phyloP scores from a whole-genome alignment of 2,329 filamentous ascomycete species.

The Xylariaceae sp. region DNA sequence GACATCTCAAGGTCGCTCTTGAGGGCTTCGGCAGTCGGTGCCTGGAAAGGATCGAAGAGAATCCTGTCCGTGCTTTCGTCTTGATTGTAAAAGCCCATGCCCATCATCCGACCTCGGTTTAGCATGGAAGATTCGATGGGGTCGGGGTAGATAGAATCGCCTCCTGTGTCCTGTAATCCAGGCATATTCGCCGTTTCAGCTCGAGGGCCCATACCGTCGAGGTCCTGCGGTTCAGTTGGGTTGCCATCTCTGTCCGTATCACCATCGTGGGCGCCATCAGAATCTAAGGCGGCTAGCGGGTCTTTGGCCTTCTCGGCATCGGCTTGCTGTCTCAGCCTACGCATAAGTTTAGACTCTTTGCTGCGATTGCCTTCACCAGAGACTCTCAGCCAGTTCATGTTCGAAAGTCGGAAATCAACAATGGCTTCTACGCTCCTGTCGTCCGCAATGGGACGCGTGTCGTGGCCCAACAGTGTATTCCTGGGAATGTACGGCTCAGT shows the following conservation, averaged over 20 bases:
- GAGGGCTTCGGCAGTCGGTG: conserved; percentile 43
- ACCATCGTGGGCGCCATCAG: conserved; percentile 29
- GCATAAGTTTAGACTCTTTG: conserved; percentile 53
- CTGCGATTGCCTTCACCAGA: conserved; percentile 54
- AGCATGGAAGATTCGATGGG: conserved; percentile 45
- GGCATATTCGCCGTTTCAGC: conserved; percentile 32
- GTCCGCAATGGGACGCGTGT: conserved; percentile 86
- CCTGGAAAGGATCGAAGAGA: conserved; percentile 54
- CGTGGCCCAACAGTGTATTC: conserved; percentile 81
- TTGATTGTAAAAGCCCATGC: conserved; percentile 57
- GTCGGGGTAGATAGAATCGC: conserved; percentile 28
- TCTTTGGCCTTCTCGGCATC: conserved; percentile 53
- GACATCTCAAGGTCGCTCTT: conserved; percentile 43
- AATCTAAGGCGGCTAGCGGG: conserved; percentile 28
- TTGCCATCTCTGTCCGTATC: conserved; percentile 22
- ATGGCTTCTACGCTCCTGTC: conserved; percentile 83
- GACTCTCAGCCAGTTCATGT: conserved; percentile 72
- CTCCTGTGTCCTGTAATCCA: conserved; percentile 27
- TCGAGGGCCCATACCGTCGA: conserved; percentile 23
- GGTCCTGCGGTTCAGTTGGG: not conserved
- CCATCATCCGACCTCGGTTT: conserved; percentile 46
- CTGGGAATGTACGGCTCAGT: conserved; percentile 79
- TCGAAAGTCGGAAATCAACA: conserved; percentile 86
- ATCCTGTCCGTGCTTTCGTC: conserved; percentile 54
- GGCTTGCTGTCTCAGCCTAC: conserved; percentile 50